Percentiles rank a stretch among this genome's conserved stretches.
Conservation (phyloP, 78 protist genomes). For the Dictyostelium intermedium region DNA sequence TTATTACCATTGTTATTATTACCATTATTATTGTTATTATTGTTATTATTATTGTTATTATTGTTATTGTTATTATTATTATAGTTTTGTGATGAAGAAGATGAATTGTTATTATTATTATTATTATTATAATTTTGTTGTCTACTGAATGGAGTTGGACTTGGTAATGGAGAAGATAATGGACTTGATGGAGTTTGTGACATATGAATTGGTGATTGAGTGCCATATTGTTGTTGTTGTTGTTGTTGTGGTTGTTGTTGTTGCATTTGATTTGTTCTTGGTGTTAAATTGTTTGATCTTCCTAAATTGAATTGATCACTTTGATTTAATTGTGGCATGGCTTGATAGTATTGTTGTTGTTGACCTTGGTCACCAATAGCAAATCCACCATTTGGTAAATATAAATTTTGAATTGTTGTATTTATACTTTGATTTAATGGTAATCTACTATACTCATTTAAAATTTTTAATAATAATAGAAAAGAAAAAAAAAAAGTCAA, state of each 20-base stretch:
- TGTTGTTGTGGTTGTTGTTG: constrained; percentile 6
- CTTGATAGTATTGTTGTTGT: constrained; percentile 23
- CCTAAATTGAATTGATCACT: background rate
- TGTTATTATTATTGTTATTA: background rate
- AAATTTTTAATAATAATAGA: background rate
- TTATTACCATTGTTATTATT: constrained; percentile 2
- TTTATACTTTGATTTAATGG: constrained; percentile 53
- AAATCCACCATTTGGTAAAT: constrained; percentile 9
- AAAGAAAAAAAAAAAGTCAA: background rate
- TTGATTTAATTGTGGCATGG: background rate
- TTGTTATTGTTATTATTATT: background rate
- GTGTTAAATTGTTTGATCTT: background rate
- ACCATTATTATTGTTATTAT: background rate
- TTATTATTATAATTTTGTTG: background rate
- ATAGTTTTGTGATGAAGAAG: background rate
- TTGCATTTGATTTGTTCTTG: background rate
- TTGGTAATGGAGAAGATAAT: constrained; percentile 34
- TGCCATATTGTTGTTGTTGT: constrained; percentile 28
- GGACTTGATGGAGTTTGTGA: constrained; percentile 36
- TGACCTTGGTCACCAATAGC: constrained; percentile 27
- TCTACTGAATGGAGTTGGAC: constrained; percentile 46
- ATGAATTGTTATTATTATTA: background rate
- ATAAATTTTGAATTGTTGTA: constrained; percentile 27
- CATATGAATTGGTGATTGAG: constrained; percentile 45
- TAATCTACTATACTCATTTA: background rate